These are phyloP conservation scores for Ophiocordyceps robertsii DNA, from an alignment of 2,329 filamentous ascomycete genomes.

Conservation along the genomic window DNA sequence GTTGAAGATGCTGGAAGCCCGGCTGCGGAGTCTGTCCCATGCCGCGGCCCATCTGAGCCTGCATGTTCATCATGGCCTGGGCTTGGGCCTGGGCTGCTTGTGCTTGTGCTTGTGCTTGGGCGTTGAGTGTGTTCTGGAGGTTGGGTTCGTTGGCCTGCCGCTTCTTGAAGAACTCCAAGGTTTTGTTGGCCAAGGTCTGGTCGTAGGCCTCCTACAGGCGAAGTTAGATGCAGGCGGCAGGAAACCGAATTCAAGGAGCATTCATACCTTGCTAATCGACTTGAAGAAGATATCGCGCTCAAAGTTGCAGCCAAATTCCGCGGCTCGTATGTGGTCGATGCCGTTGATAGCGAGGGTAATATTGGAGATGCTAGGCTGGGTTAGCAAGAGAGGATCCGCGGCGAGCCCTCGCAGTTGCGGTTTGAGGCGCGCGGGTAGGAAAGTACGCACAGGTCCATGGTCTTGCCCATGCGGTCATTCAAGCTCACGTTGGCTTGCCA, in stretches of 20 bases:
- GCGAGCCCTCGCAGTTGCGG: neutral
- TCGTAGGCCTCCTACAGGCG: conserved; percentile 34
- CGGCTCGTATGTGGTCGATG: conserved; percentile 26
- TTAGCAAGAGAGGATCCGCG: neutral
- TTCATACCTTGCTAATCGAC: conserved; percentile 33
- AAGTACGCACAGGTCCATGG: conserved; percentile 26
- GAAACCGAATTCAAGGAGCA: neutral
- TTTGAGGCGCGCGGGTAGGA: neutral
- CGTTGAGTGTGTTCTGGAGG: conserved; percentile 36
- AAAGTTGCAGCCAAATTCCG: conserved; percentile 27
- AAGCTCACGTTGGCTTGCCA: conserved; percentile 26
- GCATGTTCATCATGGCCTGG: conserved; percentile 40
- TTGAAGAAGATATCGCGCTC: conserved; percentile 34
- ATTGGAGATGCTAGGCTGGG: conserved; percentile 31
- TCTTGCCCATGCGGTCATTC: conserved; percentile 28
- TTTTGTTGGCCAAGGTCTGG: conserved; percentile 28
- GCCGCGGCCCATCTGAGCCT: conserved; percentile 36
- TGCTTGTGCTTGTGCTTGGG: conserved; percentile 25
- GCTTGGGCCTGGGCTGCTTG: conserved; percentile 21
- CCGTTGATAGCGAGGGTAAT: conserved; percentile 30
- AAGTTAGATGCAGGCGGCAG: conserved; percentile 8
- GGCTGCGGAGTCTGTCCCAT: conserved; percentile 37
- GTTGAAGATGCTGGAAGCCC: conserved; percentile 44
- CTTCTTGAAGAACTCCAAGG: conserved; percentile 34
- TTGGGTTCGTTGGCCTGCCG: conserved; percentile 35